Evolutionary conservation across 139 green algal genomes (phyloP), one percentile per base, ranked within the genome.

Genomic region (Axilococcus clingmanii): DNA sequence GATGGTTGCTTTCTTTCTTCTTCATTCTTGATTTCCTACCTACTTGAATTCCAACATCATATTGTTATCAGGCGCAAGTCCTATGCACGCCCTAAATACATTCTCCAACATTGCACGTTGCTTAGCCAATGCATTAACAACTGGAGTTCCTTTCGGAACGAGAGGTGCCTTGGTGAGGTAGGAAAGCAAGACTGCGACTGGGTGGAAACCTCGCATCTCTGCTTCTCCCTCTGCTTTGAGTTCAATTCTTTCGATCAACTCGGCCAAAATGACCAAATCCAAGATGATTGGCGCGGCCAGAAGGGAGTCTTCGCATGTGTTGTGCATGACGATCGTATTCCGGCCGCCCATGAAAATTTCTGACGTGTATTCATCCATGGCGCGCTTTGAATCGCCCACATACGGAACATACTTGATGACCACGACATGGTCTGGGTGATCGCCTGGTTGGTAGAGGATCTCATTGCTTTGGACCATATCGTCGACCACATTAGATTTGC

Each of bases 361-460:
- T 31, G 65, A 84, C 8, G 79, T 95, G 81, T 99, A 99, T 74
- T 99, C 93, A 51, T 99, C 93, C 92, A 99, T 94, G 23, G 93
- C 93, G 12, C 91, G 24, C 80, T 99, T 99, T 57, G 65, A 86
- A 82, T 99, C 93, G 2, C 59, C 90, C 33, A 99, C 92, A 38
- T 95, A 94, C 0, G 93, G 93, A 61, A 97, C 80, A 57, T 99
- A 96, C 74, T 98, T 98, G 78, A 99, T 99, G n/a, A 99, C 93
- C 5, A 99, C 91, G 15, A 83, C 59, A 52, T 99, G 93, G 72
- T 99, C 92, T 4, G 93, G 93, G 69, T 96, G 84, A 80, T 99
- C 93, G 3, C 93, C 93, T 2, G 32, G 77, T 61, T 27, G 69
- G 62, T 98, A 99, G 14, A 99, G 75, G 22, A 99, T 82, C 23